A percentile compares a stretch with the other conserved stretches of the same genome.
These are phyloP conservation scores for Phalaenopsis equestris DNA, from an alignment of 106 monocot genomes.

Conservation along the genomic window DNA sequence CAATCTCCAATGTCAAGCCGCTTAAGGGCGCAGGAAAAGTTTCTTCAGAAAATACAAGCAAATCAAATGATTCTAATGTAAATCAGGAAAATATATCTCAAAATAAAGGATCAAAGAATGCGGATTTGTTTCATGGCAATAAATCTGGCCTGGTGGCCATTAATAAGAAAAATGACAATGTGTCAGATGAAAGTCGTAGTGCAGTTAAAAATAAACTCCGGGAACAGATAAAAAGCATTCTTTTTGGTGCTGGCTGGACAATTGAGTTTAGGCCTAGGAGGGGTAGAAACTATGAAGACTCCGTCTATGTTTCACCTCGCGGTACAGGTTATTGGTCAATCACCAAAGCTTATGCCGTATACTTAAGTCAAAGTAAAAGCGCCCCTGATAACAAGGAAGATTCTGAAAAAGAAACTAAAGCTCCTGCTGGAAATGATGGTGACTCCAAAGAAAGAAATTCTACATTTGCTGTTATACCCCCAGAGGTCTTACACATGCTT, in stretches of 20 bases:
- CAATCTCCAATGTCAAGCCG: background rate
- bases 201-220: conserved; percentile 9
- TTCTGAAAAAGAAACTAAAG: conserved; percentile 3
- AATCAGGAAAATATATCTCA: background rate
- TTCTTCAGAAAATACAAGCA: conserved; percentile 4
- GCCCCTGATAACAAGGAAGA: background rate
- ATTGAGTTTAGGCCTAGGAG: conserved; percentile 25
- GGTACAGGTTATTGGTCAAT: conserved; percentile 22
- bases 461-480: background rate
- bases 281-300: conserved; percentile 22
- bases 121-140: background rate
- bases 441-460: background rate
- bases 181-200: conserved; percentile 5
- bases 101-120: background rate
- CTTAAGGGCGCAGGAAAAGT: background rate
- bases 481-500: conserved; percentile 15
- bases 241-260: conserved; percentile 23
- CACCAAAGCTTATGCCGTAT: conserved; percentile 22
- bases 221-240: conserved; percentile 16
- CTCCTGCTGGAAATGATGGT: background rate
- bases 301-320: conserved; percentile 23
- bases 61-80: background rate
- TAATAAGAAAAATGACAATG: background rate
- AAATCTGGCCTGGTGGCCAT: background rate
- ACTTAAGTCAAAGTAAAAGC: background rate